phyloP scores from a whole-genome alignment of 2,329 filamentous ascomycete genomes.

The Diplodia intermedia region DNA sequence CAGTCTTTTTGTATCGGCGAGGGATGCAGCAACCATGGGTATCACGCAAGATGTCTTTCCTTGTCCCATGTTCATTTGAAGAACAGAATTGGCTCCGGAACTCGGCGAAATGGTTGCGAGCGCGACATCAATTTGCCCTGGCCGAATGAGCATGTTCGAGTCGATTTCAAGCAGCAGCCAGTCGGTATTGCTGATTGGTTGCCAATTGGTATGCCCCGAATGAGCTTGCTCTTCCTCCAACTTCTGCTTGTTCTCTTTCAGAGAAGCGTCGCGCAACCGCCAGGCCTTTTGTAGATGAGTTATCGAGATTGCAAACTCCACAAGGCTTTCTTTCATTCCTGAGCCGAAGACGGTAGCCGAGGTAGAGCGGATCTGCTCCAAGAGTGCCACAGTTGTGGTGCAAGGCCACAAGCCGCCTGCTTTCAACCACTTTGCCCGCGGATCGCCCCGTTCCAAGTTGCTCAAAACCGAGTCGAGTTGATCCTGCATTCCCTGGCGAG shows the following conservation, averaged over 20 bases:
- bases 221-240: slow-evolving; percentile 55
- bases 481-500: not conserved
- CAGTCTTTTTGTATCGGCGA: slow-evolving; percentile 53
- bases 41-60: slow-evolving; percentile 72
- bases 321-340: slow-evolving; percentile 50
- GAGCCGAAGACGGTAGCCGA: slow-evolving; percentile 42
- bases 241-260: slow-evolving; percentile 38
- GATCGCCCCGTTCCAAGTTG: not conserved
- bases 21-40: slow-evolving; percentile 63
- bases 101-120: slow-evolving; percentile 63
- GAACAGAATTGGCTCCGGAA: slow-evolving; percentile 62
- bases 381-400: slow-evolving; percentile 40
- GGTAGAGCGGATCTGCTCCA: slow-evolving; percentile 57
- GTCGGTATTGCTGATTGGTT: slow-evolving; percentile 61
- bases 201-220: slow-evolving; percentile 64
- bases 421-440: slow-evolving; percentile 39
- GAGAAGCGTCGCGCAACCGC: slow-evolving; percentile 50
- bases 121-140: slow-evolving; percentile 68
- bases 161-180: slow-evolving; percentile 74
- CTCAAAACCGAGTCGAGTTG: not conserved
- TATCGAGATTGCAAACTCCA: slow-evolving; percentile 54
- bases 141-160: slow-evolving; percentile 66
- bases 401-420: slow-evolving; percentile 31
- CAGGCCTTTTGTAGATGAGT: slow-evolving; percentile 55
- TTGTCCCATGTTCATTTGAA: slow-evolving; percentile 73